Percentiles rank a stretch among this genome's conserved stretches.
Evolutionary conservation across 306 rosid species (phyloP).

Genomic region (Trifolium dubium): DNA sequence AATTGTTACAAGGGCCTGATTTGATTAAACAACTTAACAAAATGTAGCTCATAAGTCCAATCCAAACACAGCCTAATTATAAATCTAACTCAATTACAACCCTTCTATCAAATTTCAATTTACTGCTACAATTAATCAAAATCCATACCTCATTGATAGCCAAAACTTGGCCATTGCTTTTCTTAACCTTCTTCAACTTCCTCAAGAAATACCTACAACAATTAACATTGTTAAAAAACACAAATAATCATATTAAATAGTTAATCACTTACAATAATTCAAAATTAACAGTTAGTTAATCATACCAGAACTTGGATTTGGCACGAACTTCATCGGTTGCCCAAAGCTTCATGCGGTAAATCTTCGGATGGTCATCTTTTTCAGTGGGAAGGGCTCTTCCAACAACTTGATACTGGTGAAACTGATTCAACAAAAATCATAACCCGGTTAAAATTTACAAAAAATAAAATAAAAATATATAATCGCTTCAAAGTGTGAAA

Average conservation of each 20-base stretch:
- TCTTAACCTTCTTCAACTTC: constrained; percentile 83
- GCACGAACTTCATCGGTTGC: constrained; percentile 89
- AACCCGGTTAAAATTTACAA: neutral
- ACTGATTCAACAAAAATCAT: constrained; percentile 43
- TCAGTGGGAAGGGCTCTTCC: constrained; percentile 81
- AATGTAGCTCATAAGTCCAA: too few species aligned
- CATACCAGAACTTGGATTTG: constrained; percentile 81
- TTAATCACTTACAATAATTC: too few species aligned
- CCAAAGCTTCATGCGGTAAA: constrained; percentile 87
- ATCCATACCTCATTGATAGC: constrained; percentile 78
- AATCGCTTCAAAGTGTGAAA: neutral
- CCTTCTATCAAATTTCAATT: too few species aligned
- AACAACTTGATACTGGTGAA: constrained; percentile 84
- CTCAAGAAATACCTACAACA: constrained; percentile 73
- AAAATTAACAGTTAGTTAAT: too few species aligned
- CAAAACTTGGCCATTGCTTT: constrained; percentile 79
- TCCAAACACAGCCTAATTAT: neutral
- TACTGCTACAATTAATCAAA: neutral
- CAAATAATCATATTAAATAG: neutral
- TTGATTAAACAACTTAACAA: too few species aligned
- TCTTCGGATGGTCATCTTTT: constrained; percentile 74
- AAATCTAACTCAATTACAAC: neutral
- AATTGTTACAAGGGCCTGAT: neutral
- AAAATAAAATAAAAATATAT: too few species aligned
- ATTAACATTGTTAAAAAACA: neutral